Percentiles rank a stretch among this genome's conserved stretches.
Conservation (phyloP, 108 stramenopile species). For the Pinguiococcus pyrenoidosus region DNA sequence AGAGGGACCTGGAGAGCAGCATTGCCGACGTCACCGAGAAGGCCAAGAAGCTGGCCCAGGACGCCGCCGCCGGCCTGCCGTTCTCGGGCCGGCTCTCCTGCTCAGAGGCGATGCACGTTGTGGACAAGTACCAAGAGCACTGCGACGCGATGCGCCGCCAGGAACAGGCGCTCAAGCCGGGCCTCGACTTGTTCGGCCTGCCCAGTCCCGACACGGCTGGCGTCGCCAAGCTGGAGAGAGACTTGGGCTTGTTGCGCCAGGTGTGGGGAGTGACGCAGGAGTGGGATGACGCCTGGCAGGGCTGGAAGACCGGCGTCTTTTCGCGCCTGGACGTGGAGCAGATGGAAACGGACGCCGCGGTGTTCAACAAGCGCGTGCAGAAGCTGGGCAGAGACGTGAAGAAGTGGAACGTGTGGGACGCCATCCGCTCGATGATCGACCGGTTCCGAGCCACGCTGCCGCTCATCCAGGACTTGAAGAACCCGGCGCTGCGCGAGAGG, state of each 20-base stretch:
- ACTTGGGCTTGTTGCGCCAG: slow-evolving; percentile 32
- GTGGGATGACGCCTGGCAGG: slow-evolving; percentile 41
- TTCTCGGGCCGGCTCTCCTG: not conserved
- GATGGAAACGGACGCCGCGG: slow-evolving; percentile 34
- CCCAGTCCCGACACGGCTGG: slow-evolving; percentile 21
- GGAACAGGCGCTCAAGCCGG: slow-evolving; percentile 33
- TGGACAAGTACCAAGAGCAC: no score
- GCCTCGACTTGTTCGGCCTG: slow-evolving; percentile 45
- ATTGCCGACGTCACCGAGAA: slow-evolving; percentile 22
- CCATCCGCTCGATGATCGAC: slow-evolving; percentile 31
- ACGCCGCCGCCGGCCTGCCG: slow-evolving; percentile 14
- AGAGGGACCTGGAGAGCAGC: slow-evolving; percentile 38
- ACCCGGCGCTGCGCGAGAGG: slow-evolving; percentile 38
- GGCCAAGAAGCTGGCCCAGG: slow-evolving; percentile 8
- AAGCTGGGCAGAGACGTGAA: slow-evolving; percentile 45
- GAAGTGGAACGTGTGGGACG: slow-evolving; percentile 37
- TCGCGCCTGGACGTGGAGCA: slow-evolving; percentile 40
- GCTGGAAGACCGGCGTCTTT: slow-evolving; percentile 43
- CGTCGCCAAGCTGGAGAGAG: slow-evolving; percentile 36
- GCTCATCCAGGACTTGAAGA: slow-evolving; percentile 46
- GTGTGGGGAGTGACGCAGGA: slow-evolving; percentile 40
- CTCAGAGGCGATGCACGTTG: no score
- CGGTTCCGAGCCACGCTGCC: slow-evolving; percentile 50
- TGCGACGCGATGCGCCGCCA: not conserved
- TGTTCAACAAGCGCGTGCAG: slow-evolving; percentile 34